Evolutionary conservation across 2,329 filamentous ascomycete genomes (phyloP).

Genomic region (Podosphaera leucotricha): DNA sequence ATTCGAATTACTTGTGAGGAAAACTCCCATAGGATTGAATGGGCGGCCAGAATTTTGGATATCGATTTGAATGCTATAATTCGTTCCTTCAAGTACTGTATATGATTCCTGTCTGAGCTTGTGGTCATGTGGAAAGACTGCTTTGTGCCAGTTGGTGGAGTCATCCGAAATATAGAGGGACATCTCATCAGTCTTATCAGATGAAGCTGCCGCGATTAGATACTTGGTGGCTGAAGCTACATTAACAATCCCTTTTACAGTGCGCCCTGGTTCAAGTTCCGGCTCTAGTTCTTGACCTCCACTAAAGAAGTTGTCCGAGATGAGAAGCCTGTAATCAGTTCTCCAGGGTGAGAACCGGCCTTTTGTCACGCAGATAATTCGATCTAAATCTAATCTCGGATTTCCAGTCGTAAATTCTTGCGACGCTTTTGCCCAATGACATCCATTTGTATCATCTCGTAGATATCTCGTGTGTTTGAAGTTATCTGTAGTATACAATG

Average conservation of each 20-base stretch:
- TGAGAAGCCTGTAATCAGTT: constrained; percentile 52
- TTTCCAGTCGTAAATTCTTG: constrained; percentile 48
- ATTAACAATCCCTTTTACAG: constrained; percentile 58
- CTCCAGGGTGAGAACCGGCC: constrained; percentile 47
- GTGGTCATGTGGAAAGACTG: constrained; percentile 66
- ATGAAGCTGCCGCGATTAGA: constrained; percentile 60
- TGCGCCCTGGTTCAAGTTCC: constrained; percentile 46
- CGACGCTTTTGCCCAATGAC: constrained; percentile 68
- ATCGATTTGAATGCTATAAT: constrained; percentile 94
- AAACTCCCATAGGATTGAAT: constrained; percentile 52
- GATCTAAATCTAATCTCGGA: constrained; percentile 38
- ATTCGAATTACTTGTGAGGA: constrained; percentile 94
- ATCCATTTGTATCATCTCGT: constrained; percentile 46
- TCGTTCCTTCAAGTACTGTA: constrained; percentile 83
- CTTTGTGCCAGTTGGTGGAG: constrained; percentile 67
- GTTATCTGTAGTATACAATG: constrained; percentile 61
- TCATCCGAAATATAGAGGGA: constrained; percentile 77
- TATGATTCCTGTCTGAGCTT: constrained; percentile 66
- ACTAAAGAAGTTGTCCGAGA: constrained; percentile 66
- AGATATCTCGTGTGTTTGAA: constrained; percentile 50
- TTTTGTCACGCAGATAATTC: constrained; percentile 58
- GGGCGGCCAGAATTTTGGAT: constrained; percentile 45
- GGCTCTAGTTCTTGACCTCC: constrained; percentile 45
- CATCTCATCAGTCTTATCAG: constrained; percentile 66
- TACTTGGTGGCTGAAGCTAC: constrained; percentile 70